Conservation (phyloP, 2,329 filamentous ascomycete genomes). For the Apiospora aurea region DNA sequence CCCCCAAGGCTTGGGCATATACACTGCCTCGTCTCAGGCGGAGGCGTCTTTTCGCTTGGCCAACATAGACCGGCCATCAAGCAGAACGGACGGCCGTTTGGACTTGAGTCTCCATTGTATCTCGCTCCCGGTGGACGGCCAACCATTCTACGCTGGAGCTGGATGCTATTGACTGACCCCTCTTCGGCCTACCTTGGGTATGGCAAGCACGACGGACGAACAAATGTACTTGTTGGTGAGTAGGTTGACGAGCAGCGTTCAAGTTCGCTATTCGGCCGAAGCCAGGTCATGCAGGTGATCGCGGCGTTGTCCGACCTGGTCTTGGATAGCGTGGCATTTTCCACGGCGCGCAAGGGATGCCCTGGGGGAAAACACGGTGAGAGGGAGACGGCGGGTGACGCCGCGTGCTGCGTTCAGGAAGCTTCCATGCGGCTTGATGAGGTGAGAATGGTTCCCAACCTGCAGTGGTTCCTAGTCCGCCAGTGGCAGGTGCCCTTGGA, state of each 20-base stretch:
- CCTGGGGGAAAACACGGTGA: neutral
- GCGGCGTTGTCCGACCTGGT: neutral
- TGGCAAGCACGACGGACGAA: neutral
- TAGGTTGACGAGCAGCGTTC: neutral
- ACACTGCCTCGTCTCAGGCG: neutral
- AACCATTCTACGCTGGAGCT: neutral
- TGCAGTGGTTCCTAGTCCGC: neutral
- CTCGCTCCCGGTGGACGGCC: neutral
- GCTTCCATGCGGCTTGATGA: slow-evolving; percentile 11
- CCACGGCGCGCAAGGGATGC: slow-evolving; percentile 1
- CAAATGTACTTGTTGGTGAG: neutral
- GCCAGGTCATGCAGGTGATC: neutral
- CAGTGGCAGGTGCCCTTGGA: neutral
- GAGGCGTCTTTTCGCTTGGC: neutral
- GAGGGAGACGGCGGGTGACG: neutral
- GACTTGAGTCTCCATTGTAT: neutral
- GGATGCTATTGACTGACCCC: neutral
- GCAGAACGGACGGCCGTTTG: neutral
- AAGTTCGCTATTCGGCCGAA: neutral
- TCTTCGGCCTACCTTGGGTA: neutral
- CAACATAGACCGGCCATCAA: neutral
- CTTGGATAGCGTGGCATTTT: neutral
- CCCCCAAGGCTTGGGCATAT: neutral
- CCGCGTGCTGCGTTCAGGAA: slow-evolving; percentile 7
- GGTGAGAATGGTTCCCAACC: slow-evolving; percentile 2